A percentile compares a stretch with the other conserved stretches of the same genome.
Conservation (phyloP, 2,329 filamentous ascomycete genomes). For the Thelonectria olida region DNA sequence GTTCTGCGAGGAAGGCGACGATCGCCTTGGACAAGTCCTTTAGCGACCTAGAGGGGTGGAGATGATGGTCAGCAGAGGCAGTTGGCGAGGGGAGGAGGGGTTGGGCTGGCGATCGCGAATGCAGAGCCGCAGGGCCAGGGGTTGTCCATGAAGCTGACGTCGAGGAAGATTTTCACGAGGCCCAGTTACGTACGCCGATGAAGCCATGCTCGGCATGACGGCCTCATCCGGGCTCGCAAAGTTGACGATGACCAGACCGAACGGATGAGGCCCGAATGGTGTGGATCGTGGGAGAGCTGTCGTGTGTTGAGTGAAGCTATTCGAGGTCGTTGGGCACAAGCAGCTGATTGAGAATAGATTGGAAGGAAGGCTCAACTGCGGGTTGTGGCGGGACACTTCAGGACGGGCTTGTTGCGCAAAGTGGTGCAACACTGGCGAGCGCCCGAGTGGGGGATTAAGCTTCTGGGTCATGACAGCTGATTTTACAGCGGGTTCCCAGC, state of each 20-base stretch:
- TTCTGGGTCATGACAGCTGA: slow-evolving; percentile 27
- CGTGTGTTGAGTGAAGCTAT: slow-evolving; percentile 36
- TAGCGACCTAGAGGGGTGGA: slow-evolving; percentile 55
- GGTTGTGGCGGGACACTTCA: slow-evolving; percentile 29
- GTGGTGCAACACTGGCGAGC: slow-evolving; percentile 23
- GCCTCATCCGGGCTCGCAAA: slow-evolving; percentile 39
- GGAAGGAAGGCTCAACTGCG: slow-evolving; percentile 13
- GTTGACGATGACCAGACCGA: slow-evolving; percentile 34
- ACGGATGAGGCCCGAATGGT: slow-evolving; percentile 32
- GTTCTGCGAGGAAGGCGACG: slow-evolving; percentile 57
- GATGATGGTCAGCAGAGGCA: slow-evolving; percentile 30
- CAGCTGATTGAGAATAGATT: slow-evolving; percentile 16
- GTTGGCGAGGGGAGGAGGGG: slow-evolving; percentile 19
- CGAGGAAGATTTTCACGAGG: slow-evolving; percentile 35
- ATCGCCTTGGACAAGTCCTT: slow-evolving; percentile 70
- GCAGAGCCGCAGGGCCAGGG: slow-evolving; percentile 26
- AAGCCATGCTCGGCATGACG: slow-evolving; percentile 39
- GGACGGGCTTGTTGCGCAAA: slow-evolving; percentile 17
- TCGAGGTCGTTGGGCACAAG: slow-evolving; percentile 14
- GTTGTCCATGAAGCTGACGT: slow-evolving; percentile 11
- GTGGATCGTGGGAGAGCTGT: slow-evolving; percentile 29
- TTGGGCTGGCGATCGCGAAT: slow-evolving; percentile 22
- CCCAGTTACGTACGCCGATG: slow-evolving; percentile 40
- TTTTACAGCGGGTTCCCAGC: slow-evolving; percentile 11
- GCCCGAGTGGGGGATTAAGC: slow-evolving; percentile 26